A percentile compares a stretch with the other conserved stretches of the same genome.
These are phyloP conservation scores for Pterulicium gracile DNA, from an alignment of 1,284 basidiomycete species.

Conservation along the genomic window DNA sequence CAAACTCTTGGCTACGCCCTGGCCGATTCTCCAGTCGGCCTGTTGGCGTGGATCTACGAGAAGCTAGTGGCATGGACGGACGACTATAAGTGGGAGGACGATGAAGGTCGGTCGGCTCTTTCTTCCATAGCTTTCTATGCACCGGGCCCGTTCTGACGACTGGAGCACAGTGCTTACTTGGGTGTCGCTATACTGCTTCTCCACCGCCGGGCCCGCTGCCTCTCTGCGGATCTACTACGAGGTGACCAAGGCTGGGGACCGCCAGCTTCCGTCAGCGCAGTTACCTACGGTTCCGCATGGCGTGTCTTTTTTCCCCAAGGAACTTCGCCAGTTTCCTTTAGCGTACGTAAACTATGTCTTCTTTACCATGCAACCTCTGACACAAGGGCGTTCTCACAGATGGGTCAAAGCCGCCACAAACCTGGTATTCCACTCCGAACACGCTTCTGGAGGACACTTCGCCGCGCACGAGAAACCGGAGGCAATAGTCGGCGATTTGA, in stretches of 20 bases:
- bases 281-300: constrained; percentile 19
- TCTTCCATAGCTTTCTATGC: background rate
- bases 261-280: background rate
- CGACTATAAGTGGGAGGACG: constrained; percentile 28
- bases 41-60: constrained; percentile 36
- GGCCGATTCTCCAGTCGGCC: constrained; percentile 30
- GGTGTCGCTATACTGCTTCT: constrained; percentile 29
- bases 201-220: constrained; percentile 25
- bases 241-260: constrained; percentile 7
- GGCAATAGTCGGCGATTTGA: constrained; percentile 6
- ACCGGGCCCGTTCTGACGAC: background rate
- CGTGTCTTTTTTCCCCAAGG: constrained; percentile 21
- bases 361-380: too few species aligned
- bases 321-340: too few species aligned
- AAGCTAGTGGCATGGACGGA: constrained; percentile 33
- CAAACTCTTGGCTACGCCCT: constrained; percentile 30
- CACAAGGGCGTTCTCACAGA: too few species aligned
- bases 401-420: constrained; percentile 3
- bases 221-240: constrained; percentile 30
- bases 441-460: constrained; percentile 8
- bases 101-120: constrained; percentile 7
- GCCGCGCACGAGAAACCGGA: constrained; percentile 8
- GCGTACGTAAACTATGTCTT: too few species aligned
- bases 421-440: constrained; percentile 6
- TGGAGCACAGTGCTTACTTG: constrained; percentile 23